Conservation (phyloP, 2,329 filamentous ascomycete species). For the Massarina eburnea region DNA sequence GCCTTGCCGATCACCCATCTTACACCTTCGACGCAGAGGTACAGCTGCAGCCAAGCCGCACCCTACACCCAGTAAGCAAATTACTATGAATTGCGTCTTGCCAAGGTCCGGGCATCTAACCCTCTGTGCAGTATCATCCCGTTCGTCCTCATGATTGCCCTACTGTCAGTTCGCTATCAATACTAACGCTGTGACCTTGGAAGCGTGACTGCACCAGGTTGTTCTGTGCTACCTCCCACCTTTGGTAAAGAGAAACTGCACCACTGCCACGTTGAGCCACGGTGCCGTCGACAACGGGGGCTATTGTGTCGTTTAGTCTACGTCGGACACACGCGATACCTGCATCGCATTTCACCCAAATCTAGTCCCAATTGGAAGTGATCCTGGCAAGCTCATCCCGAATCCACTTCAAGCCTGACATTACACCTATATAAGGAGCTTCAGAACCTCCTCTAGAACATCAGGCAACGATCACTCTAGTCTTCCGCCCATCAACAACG, state of each 20-base stretch:
- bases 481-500: slow-evolving; percentile 22
- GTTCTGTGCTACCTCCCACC: slow-evolving; percentile 33
- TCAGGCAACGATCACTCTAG: slow-evolving; percentile 32
- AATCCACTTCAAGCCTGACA: slow-evolving; percentile 9
- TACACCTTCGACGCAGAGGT: slow-evolving; percentile 17
- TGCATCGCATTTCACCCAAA: slow-evolving; percentile 6
- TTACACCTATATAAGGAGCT: slow-evolving; percentile 34
- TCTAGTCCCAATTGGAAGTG: slow-evolving; percentile 37
- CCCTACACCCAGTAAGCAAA: slow-evolving; percentile 37
- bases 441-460: slow-evolving; percentile 10
- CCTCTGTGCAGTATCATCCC: slow-evolving; percentile 18
- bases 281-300: slow-evolving; percentile 12
- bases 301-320: slow-evolving; percentile 12
- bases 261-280: slow-evolving; percentile 28
- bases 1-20: slow-evolving; percentile 19
- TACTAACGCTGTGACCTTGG: slow-evolving; percentile 27
- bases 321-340: slow-evolving; percentile 19
- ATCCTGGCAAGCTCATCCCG: slow-evolving; percentile 15
- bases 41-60: slow-evolving; percentile 21
- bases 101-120: slow-evolving; percentile 27
- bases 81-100: slow-evolving; percentile 33
- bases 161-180: slow-evolving; percentile 18
- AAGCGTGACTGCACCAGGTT: slow-evolving; percentile 24
- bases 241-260: slow-evolving; percentile 26
- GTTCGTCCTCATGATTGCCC: slow-evolving; percentile 16